phyloP scores from a whole-genome alignment of 2,329 filamentous ascomycete species.

The Chaetothyriales sp. region DNA sequence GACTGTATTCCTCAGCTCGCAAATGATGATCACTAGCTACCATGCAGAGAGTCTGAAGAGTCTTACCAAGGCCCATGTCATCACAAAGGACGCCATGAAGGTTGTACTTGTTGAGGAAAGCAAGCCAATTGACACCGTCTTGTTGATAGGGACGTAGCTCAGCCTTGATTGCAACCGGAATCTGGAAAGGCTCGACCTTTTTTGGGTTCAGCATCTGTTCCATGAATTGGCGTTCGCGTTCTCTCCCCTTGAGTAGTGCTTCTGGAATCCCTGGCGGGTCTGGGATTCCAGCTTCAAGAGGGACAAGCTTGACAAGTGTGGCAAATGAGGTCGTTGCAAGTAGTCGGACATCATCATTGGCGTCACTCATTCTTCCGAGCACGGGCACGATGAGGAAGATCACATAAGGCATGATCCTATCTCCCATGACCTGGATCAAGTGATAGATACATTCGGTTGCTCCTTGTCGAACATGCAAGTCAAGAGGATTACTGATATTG shows the following conservation, averaged over 20 bases:
- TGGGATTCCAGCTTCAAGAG: constrained; percentile 90
- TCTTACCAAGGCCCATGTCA: constrained; percentile 98
- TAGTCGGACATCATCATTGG: constrained; percentile 85
- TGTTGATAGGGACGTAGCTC: constrained; percentile 95
- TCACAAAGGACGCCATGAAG: constrained; percentile 96
- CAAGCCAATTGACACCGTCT: constrained; percentile 96
- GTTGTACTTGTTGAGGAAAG: constrained; percentile 96
- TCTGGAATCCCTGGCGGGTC: constrained; percentile 88
- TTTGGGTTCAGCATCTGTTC: constrained; percentile 83
- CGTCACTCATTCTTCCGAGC: constrained; percentile 94
- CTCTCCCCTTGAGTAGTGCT: constrained; percentile 74
- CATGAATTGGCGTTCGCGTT: constrained; percentile 92
- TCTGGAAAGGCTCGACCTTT: constrained; percentile 86
- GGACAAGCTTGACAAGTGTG: constrained; percentile 90
- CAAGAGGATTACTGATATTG: constrained; percentile 77
- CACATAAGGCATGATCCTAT: constrained; percentile 87
- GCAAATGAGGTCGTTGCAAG: constrained; percentile 95
- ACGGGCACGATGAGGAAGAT: constrained; percentile 98
- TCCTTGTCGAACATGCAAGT: constrained; percentile 80
- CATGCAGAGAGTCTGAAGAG: constrained; percentile 91
- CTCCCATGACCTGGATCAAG: constrained; percentile 95
- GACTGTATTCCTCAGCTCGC: constrained; percentile 76
- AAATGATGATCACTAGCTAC: constrained; percentile 95
- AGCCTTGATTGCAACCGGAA: constrained; percentile 93
- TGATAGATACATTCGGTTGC: constrained; percentile 94